Conservation (phyloP, 345 rosid species). For the Turnera subulata region DNA sequence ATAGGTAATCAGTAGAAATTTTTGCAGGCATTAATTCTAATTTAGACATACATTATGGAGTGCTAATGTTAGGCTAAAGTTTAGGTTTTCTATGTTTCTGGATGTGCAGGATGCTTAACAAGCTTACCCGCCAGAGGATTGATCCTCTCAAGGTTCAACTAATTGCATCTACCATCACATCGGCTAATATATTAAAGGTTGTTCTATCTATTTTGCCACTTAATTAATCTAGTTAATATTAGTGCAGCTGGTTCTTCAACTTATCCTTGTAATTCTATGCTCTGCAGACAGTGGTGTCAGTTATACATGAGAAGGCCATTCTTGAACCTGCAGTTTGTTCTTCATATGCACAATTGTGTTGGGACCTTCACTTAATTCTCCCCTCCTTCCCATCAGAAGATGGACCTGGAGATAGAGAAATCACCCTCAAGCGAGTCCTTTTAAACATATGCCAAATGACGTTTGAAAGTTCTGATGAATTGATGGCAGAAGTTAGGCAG, state of each 20-base stretch:
- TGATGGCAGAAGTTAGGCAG: slow-evolving; percentile 70
- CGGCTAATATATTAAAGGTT: slow-evolving; percentile 81
- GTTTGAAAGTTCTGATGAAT: slow-evolving; percentile 79
- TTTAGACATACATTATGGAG: no score
- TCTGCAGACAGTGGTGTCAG: slow-evolving; percentile 76
- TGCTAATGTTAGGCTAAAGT: no score
- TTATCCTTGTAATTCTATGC: slow-evolving; percentile 9
- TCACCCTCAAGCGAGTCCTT: slow-evolving; percentile 81
- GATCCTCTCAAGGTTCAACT: slow-evolving; percentile 89
- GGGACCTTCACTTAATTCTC: slow-evolving; percentile 68
- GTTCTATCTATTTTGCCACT: not conserved
- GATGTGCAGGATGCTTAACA: slow-evolving; percentile 70
- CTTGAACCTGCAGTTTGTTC: slow-evolving; percentile 90
- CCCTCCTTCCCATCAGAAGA: slow-evolving; percentile 84
- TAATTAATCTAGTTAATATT: not conserved
- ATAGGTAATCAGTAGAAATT: no score
- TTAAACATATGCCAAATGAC: slow-evolving; percentile 87
- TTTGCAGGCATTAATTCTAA: no score
- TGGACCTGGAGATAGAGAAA: slow-evolving; percentile 75
- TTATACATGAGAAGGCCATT: slow-evolving; percentile 89
- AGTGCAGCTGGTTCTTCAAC: not conserved
- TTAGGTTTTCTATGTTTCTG: no score
- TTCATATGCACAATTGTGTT: slow-evolving; percentile 85
- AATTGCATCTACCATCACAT: slow-evolving; percentile 83
- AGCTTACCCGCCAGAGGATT: slow-evolving; percentile 89